Evolutionary conservation across 352 stramenopile genomes (phyloP).

Genomic region (Globisporangium canariense): DNA sequence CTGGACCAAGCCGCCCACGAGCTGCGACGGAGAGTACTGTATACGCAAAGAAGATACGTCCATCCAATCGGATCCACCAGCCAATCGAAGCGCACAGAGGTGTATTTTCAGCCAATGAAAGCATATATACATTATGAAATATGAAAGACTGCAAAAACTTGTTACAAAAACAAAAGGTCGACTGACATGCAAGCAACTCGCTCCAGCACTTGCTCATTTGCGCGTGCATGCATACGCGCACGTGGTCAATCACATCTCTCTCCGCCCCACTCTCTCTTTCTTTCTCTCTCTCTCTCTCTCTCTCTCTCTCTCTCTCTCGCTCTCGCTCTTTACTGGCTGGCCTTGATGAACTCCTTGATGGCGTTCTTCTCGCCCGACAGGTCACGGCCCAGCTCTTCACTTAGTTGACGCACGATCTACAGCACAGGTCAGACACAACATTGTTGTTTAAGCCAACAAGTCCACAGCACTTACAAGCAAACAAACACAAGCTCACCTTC

Average conservation of each 20-base stretch:
- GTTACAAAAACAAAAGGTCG: slow-evolving; percentile 9
- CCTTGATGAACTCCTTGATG: slow-evolving; percentile 80
- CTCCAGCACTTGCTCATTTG: background rate
- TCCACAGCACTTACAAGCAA: background rate
- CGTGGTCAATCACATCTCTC: background rate
- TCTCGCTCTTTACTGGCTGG: slow-evolving; percentile 15
- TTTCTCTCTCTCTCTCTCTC: too few relatives aligned
- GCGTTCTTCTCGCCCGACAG: slow-evolving; percentile 68
- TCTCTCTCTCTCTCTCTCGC: too few relatives aligned
- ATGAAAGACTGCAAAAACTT: slow-evolving; percentile 4
- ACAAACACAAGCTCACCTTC: slow-evolving; percentile 35
- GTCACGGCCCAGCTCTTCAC: slow-evolving; percentile 59
- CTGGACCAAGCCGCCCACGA: slow-evolving; percentile 5
- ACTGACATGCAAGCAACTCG: background rate
- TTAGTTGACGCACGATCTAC: slow-evolving; percentile 73
- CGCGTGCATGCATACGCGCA: background rate
- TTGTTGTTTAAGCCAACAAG: background rate
- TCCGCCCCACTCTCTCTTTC: slow-evolving; percentile 1
- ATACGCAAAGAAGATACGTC: slow-evolving; percentile 18
- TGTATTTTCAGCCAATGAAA: slow-evolving; percentile 16
- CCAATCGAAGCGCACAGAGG: background rate
- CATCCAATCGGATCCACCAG: slow-evolving; percentile 3
- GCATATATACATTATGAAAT: slow-evolving; percentile 7
- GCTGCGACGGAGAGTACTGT: background rate
- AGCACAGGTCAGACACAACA: slow-evolving; percentile 4